Percentiles rank a stretch among this genome's conserved stretches.
Evolutionary conservation across 192 early-diverging fungal genomes (phyloP).

Genomic region (Physocladia obscura): DNA sequence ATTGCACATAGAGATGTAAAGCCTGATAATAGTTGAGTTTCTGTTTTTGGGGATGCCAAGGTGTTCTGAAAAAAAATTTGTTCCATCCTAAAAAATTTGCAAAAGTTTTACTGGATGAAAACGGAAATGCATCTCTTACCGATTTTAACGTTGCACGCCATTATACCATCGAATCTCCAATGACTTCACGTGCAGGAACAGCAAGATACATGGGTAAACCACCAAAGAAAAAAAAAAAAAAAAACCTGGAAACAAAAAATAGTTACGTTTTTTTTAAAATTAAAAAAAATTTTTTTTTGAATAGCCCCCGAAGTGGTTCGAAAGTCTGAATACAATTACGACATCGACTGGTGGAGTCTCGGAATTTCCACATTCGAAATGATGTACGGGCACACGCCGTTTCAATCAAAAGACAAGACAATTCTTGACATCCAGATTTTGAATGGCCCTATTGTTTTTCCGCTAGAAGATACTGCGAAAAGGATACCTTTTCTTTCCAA

Average conservation of each 20-base stretch:
- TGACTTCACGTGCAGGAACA: slow-evolving; percentile 85
- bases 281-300: background rate
- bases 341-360: slow-evolving; percentile 79
- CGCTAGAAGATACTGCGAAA: slow-evolving; percentile 11
- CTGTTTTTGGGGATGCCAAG: no score
- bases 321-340: slow-evolving; percentile 51
- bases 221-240: no score
- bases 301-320: slow-evolving; percentile 51
- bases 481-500: slow-evolving; percentile 62
- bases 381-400: slow-evolving; percentile 65
- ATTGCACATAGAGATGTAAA: slow-evolving; percentile 57
- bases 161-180: slow-evolving; percentile 60
- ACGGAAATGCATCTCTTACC: slow-evolving; percentile 86
- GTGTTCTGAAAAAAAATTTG: slow-evolving; percentile 50
- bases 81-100: background rate
- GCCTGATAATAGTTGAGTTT: slow-evolving; percentile 46
- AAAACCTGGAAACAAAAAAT: no score
- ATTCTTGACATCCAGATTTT: background rate
- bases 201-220: slow-evolving; percentile 79
- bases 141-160: slow-evolving; percentile 96
- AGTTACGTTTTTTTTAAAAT: background rate
- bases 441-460: background rate
- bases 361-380: slow-evolving; percentile 78
- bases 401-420: background rate
- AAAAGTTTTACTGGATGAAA: slow-evolving; percentile 67